Evolutionary conservation across 306 rosid genomes (phyloP), one percentile per base, ranked within the genome.

Genomic region (Sicyos baderoa): DNA sequence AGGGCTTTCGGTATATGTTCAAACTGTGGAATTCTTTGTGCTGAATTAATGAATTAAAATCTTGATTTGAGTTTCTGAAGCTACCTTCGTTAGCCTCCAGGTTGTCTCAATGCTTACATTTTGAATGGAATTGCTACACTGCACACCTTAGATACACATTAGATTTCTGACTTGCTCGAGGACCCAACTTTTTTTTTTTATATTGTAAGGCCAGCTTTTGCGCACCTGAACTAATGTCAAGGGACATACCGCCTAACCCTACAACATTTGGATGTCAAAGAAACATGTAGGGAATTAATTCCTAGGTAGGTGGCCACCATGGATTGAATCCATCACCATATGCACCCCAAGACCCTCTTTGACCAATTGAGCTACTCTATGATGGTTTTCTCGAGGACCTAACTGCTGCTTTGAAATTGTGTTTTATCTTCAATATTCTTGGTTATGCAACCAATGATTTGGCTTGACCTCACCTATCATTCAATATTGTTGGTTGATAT

Each of bases 1-100:
- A 42, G 44, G 72, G 69, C 29, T 63, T 42, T 40, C 3, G 69
- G 69, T 63, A 63, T 37, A 17, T 18, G 29, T 63, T 42, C 29
- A 63, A 62, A 62, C 50, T 40, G 51, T 17, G 50, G 50, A 35
- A 32, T 63, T 40, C 17, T 40, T 9, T 37, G 19, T 40, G 16
- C 51, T 63, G 17, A 61, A 17, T 35, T 29, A 35, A 37, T 60
- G 49, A 35, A 48, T 60, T 60, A 48, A 54, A 54, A 37, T 63
- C 69, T 37, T 63, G 9, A 40, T 16, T 40, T 37, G 51, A 63
- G 50, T 17, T 62, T 40, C 19, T 35, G 27, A 29, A 62, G 52
- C 29, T 63, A 19, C 32, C 15, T 4, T 27, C n/a, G 21, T 61
- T 50, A 61, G 68, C 29, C n/a, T 4, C 12, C 22, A n/a, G 67